These are phyloP conservation scores for Talaromyces adpressus DNA, from an alignment of 495 filamentous ascomycete species.

Conservation along the genomic window DNA sequence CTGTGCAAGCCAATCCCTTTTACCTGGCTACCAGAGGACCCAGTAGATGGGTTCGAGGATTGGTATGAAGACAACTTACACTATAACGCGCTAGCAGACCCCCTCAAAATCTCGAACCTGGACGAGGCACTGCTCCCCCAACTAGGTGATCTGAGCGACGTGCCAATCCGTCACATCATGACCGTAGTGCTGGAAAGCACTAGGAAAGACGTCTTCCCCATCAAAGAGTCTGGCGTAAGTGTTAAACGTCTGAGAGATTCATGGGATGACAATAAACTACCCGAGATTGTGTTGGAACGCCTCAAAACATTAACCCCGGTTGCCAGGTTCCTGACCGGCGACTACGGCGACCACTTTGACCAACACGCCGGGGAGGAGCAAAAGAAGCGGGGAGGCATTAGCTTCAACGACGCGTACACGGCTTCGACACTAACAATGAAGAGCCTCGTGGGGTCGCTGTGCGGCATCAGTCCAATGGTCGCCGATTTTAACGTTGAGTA, in stretches of 20 bases:
- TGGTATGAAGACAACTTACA: slow-evolving; percentile 23
- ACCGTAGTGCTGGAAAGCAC: slow-evolving; percentile 43
- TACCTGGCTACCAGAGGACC: slow-evolving; percentile 24
- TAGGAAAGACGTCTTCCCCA: slow-evolving; percentile 41
- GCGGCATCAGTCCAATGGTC: slow-evolving; percentile 38
- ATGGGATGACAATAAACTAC: slow-evolving; percentile 20
- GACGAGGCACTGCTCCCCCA: slow-evolving; percentile 29
- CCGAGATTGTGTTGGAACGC: slow-evolving; percentile 20
- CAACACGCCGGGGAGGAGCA: slow-evolving; percentile 19
- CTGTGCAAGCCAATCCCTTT: slow-evolving; percentile 17
- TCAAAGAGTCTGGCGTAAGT: slow-evolving; percentile 33
- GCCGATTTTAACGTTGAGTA: slow-evolving; percentile 45
- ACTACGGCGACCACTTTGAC: slow-evolving; percentile 29
- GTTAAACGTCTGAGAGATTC: slow-evolving; percentile 32
- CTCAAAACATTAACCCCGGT: slow-evolving; percentile 36
- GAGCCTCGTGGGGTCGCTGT: slow-evolving; percentile 38
- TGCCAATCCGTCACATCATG: slow-evolving; percentile 43
- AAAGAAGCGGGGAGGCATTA: slow-evolving; percentile 35
- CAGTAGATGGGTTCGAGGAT: slow-evolving; percentile 26
- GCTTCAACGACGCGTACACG: slow-evolving; percentile 34
- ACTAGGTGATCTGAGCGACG: slow-evolving; percentile 21
- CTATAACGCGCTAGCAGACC: slow-evolving; percentile 33
- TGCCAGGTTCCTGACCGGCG: slow-evolving; percentile 35
- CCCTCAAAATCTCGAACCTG: slow-evolving; percentile 41
- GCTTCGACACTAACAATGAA: slow-evolving; percentile 43